A percentile compares a stretch with the other conserved stretches of the same genome.
phyloP scores from a whole-genome alignment of 495 filamentous ascomycete species.

The Acidomyces sp. region DNA sequence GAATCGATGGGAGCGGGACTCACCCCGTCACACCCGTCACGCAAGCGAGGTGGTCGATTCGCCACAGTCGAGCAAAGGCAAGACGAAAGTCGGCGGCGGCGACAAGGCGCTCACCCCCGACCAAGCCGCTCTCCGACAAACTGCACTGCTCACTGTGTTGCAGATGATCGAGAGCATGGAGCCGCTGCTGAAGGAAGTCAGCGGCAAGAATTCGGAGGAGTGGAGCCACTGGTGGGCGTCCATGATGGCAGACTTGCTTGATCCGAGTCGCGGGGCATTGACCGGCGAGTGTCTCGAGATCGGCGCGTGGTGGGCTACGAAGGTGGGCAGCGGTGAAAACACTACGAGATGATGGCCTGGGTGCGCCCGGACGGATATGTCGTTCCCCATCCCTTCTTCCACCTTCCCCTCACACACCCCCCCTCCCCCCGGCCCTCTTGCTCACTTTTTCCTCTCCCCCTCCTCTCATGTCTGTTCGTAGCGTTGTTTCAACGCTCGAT shows the following conservation, averaged over 20 bases:
- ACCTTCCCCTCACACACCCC: no score
- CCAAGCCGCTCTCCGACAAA: conserved; percentile 61
- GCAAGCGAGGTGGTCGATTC: conserved; percentile 29
- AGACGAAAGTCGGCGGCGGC: conserved; percentile 25
- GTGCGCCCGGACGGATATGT: no score
- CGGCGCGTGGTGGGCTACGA: conserved; percentile 77
- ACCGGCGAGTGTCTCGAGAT: conserved; percentile 87
- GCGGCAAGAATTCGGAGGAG: conserved; percentile 76
- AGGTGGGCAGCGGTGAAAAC: conserved; percentile 1
- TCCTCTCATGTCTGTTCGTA: conserved; percentile 42
- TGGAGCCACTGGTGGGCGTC: conserved; percentile 84
- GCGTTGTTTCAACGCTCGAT: conserved; percentile 72
- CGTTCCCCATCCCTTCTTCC: no score
- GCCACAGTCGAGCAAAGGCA: conserved; percentile 8
- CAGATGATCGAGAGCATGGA: conserved; percentile 82
- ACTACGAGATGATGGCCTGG: not conserved
- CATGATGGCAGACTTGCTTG: conserved; percentile 73
- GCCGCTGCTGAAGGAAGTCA: conserved; percentile 65
- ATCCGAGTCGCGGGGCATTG: conserved; percentile 53
- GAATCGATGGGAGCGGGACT: conserved; percentile 78
- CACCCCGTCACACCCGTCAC: conserved; percentile 11
- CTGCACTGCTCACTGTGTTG: conserved; percentile 67
- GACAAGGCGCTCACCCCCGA: conserved; percentile 50
- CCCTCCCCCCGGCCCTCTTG: no score
- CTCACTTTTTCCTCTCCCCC: no score